These are phyloP conservation scores for Epichloe baconii DNA, from an alignment of 2,329 filamentous ascomycete genomes.

Conservation along the genomic window DNA sequence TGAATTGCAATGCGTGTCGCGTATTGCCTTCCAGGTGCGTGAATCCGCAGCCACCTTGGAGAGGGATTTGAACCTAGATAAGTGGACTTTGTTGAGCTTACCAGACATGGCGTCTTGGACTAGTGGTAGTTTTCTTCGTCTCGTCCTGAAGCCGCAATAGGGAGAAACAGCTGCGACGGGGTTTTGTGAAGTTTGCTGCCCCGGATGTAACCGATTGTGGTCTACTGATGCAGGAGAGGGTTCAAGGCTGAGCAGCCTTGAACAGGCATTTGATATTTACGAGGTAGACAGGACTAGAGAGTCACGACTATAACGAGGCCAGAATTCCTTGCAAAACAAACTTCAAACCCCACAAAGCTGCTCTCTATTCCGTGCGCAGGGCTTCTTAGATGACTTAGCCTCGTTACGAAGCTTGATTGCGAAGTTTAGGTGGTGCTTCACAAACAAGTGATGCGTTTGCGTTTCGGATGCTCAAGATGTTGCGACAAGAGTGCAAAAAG, in stretches of 20 bases:
- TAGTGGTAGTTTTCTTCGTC: neutral
- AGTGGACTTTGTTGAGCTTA: constrained; percentile 14
- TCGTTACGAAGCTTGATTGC: neutral
- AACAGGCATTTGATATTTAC: constrained; percentile 19
- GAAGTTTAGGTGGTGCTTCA: neutral
- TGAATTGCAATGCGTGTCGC: constrained; percentile 4
- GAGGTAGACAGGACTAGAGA: constrained; percentile 18
- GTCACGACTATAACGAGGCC: constrained; percentile 21
- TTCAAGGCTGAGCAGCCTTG: constrained; percentile 14
- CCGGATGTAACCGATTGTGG: constrained; percentile 1
- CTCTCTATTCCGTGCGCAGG: constrained; percentile 1
- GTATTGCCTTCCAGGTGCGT: neutral
- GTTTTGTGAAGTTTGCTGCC: constrained; percentile 6
- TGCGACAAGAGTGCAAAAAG: neutral
- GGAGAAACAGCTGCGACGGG: neutral
- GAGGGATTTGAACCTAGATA: neutral
- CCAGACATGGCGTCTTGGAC: constrained; percentile 19
- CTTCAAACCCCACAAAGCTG: neutral
- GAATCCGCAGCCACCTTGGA: neutral
- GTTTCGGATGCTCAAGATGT: neutral
- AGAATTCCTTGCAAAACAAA: constrained; percentile 1
- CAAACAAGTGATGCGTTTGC: neutral
- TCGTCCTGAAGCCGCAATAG: neutral
- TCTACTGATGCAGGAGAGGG: constrained; percentile 17
- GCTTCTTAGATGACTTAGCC: neutral